A percentile compares a stretch with the other conserved stretches of the same genome.
Evolutionary conservation across 1,139 yeast genomes (phyloP).

Genomic region (Scheffersomyces parashehatae): DNA sequence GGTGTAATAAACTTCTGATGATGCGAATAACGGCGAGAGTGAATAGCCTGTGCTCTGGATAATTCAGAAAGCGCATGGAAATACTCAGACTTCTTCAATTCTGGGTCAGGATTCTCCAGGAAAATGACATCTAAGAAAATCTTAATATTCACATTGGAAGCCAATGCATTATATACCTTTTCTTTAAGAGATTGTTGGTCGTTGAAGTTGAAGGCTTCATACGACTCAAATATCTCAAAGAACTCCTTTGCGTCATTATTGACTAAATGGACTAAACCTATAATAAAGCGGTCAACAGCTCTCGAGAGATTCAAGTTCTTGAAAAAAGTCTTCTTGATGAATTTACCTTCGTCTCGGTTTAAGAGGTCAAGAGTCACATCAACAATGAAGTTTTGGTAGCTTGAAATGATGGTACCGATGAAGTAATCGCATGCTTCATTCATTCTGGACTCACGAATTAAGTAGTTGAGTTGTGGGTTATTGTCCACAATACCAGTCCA

Average conservation of each 20-base stretch:
- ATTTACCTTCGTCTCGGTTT: constrained; percentile 26
- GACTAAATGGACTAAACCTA: constrained; percentile 36
- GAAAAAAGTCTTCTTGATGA: constrained; percentile 22
- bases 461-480: constrained; percentile 18
- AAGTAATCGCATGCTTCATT: constrained; percentile 32
- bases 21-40: constrained; percentile 5
- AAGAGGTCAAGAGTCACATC: constrained; percentile 35
- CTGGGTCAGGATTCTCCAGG: constrained; percentile 9
- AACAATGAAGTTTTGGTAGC: constrained; percentile 20
- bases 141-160: constrained; percentile 15
- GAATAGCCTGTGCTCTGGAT: constrained; percentile 21
- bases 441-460: constrained; percentile 20
- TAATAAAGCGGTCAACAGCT: constrained; percentile 28
- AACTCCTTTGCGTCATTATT: constrained; percentile 28
- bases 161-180: constrained; percentile 19
- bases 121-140: constrained; percentile 24
- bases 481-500: constrained; percentile 27
- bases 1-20: constrained; percentile 6
- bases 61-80: constrained; percentile 37
- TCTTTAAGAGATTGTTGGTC: constrained; percentile 15
- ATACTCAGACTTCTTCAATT: constrained; percentile 28
- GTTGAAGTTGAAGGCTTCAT: constrained; percentile 12
- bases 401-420: constrained; percentile 15
- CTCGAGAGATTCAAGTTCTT: constrained; percentile 17
- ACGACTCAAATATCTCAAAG: constrained; percentile 22